These are phyloP conservation scores for Domatiomyces globalis DNA, from an alignment of 2,329 filamentous ascomycete genomes.

Conservation along the genomic window DNA sequence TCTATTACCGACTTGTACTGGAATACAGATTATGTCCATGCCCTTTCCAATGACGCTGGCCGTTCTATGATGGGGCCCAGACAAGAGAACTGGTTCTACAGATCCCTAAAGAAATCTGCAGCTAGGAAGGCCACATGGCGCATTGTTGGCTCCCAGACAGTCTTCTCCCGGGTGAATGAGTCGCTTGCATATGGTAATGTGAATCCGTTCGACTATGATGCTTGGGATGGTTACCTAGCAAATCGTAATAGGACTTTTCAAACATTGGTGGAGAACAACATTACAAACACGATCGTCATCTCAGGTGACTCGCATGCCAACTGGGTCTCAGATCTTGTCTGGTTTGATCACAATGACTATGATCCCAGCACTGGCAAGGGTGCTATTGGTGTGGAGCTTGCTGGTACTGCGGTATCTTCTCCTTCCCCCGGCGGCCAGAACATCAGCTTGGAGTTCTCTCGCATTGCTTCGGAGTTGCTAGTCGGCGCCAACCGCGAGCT, in stretches of 20 bases:
- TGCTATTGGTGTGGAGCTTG: constrained; percentile 49
- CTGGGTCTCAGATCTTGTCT: constrained; percentile 48
- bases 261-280: constrained; percentile 52
- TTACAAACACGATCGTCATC: constrained; percentile 59
- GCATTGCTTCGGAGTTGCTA: constrained; percentile 33
- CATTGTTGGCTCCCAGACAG: constrained; percentile 55
- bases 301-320: constrained; percentile 56
- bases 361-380: constrained; percentile 40
- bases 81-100: constrained; percentile 65
- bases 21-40: constrained; percentile 48
- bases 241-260: constrained; percentile 59
- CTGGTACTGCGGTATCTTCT: constrained; percentile 52
- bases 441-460: constrained; percentile 40
- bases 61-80: constrained; percentile 56
- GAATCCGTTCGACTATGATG: constrained; percentile 40
- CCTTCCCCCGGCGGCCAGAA: constrained; percentile 45
- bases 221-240: constrained; percentile 52
- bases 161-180: constrained; percentile 48
- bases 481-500: constrained; percentile 46
- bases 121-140: constrained; percentile 56
- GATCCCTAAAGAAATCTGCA: constrained; percentile 42
- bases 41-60: constrained; percentile 52
- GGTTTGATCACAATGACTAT: constrained; percentile 41
- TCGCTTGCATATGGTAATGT: constrained; percentile 30
- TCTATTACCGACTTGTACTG: constrained; percentile 46